These are phyloP conservation scores for Lolium rigidum DNA, from an alignment of 176 grass and related monocot genomes.

Conservation along the genomic window DNA sequence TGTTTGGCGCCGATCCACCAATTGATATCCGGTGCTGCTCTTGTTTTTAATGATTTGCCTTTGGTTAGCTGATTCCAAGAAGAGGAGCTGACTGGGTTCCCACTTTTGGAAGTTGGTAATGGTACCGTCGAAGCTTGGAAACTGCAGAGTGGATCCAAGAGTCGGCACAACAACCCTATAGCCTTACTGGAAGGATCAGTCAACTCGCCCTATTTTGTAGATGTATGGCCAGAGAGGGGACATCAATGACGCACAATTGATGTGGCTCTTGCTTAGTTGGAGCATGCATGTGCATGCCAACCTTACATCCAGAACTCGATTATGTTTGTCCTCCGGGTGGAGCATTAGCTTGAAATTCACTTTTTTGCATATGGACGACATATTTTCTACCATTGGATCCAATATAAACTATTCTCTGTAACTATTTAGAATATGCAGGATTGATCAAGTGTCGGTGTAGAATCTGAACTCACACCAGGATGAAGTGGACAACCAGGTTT, in stretches of 20 bases:
- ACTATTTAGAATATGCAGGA: background rate
- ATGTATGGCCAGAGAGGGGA: slow-evolving; percentile 1
- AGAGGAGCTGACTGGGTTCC: slow-evolving; percentile 21
- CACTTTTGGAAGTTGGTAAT: slow-evolving; percentile 23
- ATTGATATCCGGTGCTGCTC: background rate
- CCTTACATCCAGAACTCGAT: background rate
- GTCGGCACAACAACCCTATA: background rate
- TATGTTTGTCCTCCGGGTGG: slow-evolving; percentile 37
- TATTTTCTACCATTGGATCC: background rate
- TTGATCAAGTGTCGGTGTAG: background rate
- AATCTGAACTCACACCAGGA: too few species aligned
- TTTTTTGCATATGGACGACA: background rate
- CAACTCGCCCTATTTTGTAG: background rate
- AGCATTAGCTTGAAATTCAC: background rate
- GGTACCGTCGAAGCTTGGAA: background rate
- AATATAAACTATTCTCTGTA: background rate
- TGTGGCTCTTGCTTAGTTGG: slow-evolving; percentile 20
- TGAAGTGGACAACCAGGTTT: too few species aligned
- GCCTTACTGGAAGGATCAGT: background rate
- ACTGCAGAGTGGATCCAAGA: background rate
- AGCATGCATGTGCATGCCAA: slow-evolving; percentile 37
- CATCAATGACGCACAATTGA: background rate
- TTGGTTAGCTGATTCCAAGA: slow-evolving; percentile 33
- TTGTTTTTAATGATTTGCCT: slow-evolving; percentile 11
- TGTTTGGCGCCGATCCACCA: slow-evolving; percentile 16